phyloP scores from a whole-genome alignment of 768 basidiomycete species.

The Suillus ampliporus region DNA sequence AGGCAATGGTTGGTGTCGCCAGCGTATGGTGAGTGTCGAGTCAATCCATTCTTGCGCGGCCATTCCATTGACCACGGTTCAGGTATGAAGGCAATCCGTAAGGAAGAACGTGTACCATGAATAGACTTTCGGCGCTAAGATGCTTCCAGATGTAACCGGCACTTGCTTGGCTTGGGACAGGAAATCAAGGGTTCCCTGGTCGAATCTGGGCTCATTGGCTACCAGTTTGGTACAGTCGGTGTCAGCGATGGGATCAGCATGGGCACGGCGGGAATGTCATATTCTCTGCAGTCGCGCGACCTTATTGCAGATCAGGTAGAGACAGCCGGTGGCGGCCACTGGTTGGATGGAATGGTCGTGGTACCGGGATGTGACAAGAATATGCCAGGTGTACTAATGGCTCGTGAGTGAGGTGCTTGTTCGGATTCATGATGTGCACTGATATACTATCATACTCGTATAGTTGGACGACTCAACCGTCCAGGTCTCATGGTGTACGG shows the following conservation, averaged over 20 bases:
- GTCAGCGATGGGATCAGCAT: slow-evolving; percentile 99
- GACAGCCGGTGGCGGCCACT: slow-evolving; percentile 94
- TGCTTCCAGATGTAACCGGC: slow-evolving; percentile 85
- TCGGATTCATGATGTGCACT: background rate
- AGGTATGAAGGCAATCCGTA: slow-evolving; percentile 99
- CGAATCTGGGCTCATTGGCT: slow-evolving; percentile 79
- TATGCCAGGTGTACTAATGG: slow-evolving; percentile 99
- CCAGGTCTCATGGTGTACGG: slow-evolving; percentile 99
- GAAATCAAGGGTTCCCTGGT: slow-evolving; percentile 82
- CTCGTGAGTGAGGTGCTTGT: slow-evolving; percentile 59
- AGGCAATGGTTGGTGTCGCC: slow-evolving; percentile 96
- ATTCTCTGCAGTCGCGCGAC: slow-evolving; percentile 96
- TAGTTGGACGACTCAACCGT: slow-evolving; percentile 93
- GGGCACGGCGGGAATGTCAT: slow-evolving; percentile 93
- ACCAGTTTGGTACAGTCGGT: slow-evolving; percentile 97
- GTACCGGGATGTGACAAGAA: slow-evolving; percentile 99
- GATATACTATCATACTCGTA: slow-evolving; percentile 12
- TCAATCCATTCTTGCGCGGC: slow-evolving; percentile 15
- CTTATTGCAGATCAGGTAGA: slow-evolving; percentile 98
- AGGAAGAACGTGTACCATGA: slow-evolving; percentile 37
- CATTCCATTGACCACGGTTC: slow-evolving; percentile 19
- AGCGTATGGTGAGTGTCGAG: slow-evolving; percentile 83
- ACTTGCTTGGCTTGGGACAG: slow-evolving; percentile 88
- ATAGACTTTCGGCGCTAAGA: slow-evolving; percentile 6
- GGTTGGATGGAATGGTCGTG: slow-evolving; percentile 97